A percentile compares a stretch with the other conserved stretches of the same genome.
phyloP scores from a whole-genome alignment of 257 asterid species.

The Solanum clarkiae region DNA sequence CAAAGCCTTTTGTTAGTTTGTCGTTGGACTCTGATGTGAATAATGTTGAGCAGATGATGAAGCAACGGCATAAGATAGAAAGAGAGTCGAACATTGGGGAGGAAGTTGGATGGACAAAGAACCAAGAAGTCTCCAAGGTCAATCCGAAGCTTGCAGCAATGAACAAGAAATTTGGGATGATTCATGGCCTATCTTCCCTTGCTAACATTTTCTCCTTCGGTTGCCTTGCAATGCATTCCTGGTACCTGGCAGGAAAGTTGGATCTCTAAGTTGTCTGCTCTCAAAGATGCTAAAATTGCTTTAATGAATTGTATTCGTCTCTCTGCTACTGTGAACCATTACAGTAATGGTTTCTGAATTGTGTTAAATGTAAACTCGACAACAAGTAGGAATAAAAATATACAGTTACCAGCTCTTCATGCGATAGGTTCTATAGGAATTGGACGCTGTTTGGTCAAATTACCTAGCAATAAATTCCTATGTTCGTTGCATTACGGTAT shows the following conservation, averaged over 20 bases:
- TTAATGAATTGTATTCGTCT: not conserved
- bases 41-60: conserved; percentile 70
- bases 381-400: not conserved
- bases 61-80: conserved; percentile 89
- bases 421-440: too few species aligned
- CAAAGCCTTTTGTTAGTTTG: not conserved
- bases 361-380: not conserved
- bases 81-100: conserved; percentile 81
- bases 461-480: too few species aligned
- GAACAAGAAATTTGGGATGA: conserved; percentile 99
- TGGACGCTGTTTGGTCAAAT: too few species aligned
- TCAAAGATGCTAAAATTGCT: not conserved
- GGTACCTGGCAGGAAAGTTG: conserved; percentile 87
- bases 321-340: not conserved
- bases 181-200: conserved; percentile 94
- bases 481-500: too few species aligned
- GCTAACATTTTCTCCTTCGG: conserved; percentile 84
- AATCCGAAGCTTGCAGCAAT: conserved; percentile 84
- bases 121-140: conserved; percentile 69
- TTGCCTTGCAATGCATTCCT: conserved; percentile 88
- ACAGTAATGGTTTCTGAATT: not conserved
- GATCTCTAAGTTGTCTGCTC: conserved; percentile 21
- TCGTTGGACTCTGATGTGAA: not conserved
- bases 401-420: not conserved
- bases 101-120: conserved; percentile 94